Conservation (phyloP, 2,329 filamentous ascomycete species). For the Ophiostoma triangulosporum region DNA sequence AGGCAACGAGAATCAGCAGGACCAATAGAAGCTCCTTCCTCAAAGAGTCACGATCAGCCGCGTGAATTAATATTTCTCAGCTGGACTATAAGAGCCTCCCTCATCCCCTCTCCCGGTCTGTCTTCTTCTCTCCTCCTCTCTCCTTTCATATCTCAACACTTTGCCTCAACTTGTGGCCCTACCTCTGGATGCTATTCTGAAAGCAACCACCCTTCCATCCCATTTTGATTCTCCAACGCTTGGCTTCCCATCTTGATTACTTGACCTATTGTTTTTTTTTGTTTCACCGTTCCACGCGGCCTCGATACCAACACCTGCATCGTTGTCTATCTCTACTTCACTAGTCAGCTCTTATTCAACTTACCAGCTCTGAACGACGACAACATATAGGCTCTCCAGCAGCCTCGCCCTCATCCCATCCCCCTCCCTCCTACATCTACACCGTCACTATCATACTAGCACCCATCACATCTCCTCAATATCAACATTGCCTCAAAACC, state of each 20-base stretch:
- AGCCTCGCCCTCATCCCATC: too few relatives aligned
- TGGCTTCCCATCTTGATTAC: not conserved
- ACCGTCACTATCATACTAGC: too few relatives aligned
- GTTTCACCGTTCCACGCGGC: not conserved
- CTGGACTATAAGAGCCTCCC: not conserved
- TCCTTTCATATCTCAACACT: not conserved
- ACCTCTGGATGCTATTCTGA: not conserved
- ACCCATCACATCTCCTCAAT: too few relatives aligned
- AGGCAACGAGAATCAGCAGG: too few relatives aligned
- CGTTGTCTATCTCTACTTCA: not conserved
- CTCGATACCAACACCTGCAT: not conserved
- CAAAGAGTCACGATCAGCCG: too few relatives aligned
- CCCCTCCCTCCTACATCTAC: too few relatives aligned
- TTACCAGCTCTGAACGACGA: too few relatives aligned
- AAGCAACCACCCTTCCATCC: not conserved
- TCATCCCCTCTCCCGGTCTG: not conserved
- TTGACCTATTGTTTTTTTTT: not conserved
- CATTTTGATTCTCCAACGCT: not conserved
- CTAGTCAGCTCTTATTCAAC: too few relatives aligned
- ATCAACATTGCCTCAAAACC: not conserved
- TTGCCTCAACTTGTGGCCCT: too few relatives aligned
- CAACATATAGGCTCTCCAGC: too few relatives aligned
- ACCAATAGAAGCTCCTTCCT: not conserved
- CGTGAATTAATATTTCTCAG: too few relatives aligned
- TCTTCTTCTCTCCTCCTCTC: not conserved